Evolutionary conservation across 371 early-diverging fungal species (phyloP).

Genomic region (Basidiobolus heterosporus): DNA sequence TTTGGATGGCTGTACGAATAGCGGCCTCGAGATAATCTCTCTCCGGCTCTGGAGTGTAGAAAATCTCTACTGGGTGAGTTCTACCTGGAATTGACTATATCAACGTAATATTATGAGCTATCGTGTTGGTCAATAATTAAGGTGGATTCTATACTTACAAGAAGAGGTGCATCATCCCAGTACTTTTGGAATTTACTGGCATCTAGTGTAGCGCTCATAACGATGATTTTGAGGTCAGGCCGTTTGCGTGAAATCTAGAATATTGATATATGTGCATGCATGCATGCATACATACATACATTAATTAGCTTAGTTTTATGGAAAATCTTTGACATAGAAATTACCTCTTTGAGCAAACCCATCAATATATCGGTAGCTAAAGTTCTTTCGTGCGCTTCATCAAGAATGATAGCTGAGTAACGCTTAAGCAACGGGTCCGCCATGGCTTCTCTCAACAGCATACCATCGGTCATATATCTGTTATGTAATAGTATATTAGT

Average conservation of each 20-base stretch:
- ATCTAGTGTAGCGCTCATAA: constrained; percentile 96
- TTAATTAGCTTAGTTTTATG: neutral
- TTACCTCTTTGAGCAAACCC: constrained; percentile 76
- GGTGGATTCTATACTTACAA: constrained; percentile 9
- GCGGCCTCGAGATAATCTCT: constrained; percentile 86
- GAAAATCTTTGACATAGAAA: neutral
- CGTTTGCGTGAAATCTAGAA: constrained; percentile 33
- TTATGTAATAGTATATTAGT: neutral
- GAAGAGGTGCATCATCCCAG: constrained; percentile 43
- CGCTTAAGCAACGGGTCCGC: constrained; percentile 67
- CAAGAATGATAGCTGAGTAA: constrained; percentile 86
- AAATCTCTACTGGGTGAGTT: constrained; percentile 76
- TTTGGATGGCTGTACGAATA: constrained; percentile 72
- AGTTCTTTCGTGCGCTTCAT: constrained; percentile 98
- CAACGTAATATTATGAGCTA: constrained; percentile 15
- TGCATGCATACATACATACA: neutral
- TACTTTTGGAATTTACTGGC: constrained; percentile 81
- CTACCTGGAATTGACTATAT: constrained; percentile 74
- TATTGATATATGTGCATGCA: neutral
- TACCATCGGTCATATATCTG: constrained; percentile 93
- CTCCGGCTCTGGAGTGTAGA: constrained; percentile 64
- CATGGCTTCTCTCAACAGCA: constrained; percentile 94
- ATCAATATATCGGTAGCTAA: constrained; percentile 92
- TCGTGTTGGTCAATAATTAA: neutral
- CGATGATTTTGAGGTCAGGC: constrained; percentile 67